Conservation (phyloP, 306 rosid species). For the Cicer chorassanicum region DNA sequence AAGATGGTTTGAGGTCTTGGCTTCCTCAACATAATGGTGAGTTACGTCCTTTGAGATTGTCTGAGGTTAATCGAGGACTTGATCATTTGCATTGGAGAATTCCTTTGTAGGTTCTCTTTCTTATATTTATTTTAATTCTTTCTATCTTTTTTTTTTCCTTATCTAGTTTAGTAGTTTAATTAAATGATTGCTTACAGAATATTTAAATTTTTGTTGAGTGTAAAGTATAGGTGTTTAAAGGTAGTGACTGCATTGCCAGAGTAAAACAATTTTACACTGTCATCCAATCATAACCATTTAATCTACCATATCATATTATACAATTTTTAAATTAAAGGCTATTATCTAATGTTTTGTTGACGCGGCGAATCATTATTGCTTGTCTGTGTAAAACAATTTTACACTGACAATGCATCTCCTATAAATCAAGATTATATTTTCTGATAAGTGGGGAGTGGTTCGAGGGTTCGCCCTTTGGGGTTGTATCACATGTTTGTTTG, state of each 20-base stretch:
- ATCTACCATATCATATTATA: too few species aligned
- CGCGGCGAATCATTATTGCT: too few species aligned
- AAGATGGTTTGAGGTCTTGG: slow-evolving; percentile 67
- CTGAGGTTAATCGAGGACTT: slow-evolving; percentile 75
- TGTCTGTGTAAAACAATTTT: too few species aligned
- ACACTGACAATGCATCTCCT: too few species aligned
- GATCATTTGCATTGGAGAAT: slow-evolving; percentile 69
- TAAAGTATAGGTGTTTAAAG: background rate
- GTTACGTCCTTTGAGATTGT: slow-evolving; percentile 65
- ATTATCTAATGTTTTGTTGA: too few species aligned
- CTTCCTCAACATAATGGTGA: slow-evolving; percentile 58
- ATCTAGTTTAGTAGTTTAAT: background rate
- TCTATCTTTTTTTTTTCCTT: background rate
- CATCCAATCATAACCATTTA: too few species aligned
- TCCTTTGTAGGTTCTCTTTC: slow-evolving; percentile 64
- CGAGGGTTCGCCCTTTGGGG: background rate
- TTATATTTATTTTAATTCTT: background rate
- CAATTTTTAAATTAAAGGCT: too few species aligned
- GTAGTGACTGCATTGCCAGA: too few species aligned
- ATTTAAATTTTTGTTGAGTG: background rate
- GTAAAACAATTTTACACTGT: too few species aligned
- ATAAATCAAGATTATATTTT: background rate
- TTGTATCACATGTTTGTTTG: background rate
- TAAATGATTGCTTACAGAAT: background rate
- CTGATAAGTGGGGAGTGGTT: background rate